Evolutionary conservation across 2,329 filamentous ascomycete species (phyloP), one percentile per base, ranked within the genome.

Genomic region (Cladophialophora immunda): DNA sequence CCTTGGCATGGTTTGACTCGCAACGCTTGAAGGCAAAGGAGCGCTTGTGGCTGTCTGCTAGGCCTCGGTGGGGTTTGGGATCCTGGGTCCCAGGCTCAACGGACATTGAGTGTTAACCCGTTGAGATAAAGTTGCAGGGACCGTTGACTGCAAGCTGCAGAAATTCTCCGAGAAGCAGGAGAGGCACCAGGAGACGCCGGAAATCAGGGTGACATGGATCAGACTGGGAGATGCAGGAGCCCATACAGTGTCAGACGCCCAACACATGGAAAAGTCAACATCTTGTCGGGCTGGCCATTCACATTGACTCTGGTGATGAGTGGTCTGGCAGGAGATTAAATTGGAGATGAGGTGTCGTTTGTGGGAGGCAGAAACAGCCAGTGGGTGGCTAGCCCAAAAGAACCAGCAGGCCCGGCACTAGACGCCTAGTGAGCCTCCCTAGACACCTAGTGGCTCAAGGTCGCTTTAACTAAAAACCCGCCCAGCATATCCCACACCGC

Each of bases 81-180:
- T 55, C 17, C 27, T 34, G 27, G 27, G 17, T 55, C 17, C n/a
- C 25, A 34, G 11, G 19, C 3, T 34, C 30, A 30, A n/a, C 53
- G 53, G 53, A 55, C 53, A 55, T 55, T 55, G 53, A 25, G 4
- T 8, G 13, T 50, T 50, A 50, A 50, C 45, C 45, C 45, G 22
- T 50, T 50, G 22, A 25, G 22, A 50, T 25, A 50, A 15, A 27
- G 45, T 50, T 27, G 17, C 45, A 50, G 19, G 22, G 4, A 27
- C 45, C 45, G 11, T 7, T 9, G 45, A 50, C 45, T 50, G 19
- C 9, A 25, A 27, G 45, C 45, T 50, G 45, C 22, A 45, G 29
- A 47, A 59, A 59, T 59, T 59, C 57, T 59, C 57, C 57, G 57
- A 50, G 57, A 50, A 34, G 38, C 19, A 17, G 19, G 19, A 25